Percentiles rank a stretch among this genome's conserved stretches.
These are phyloP conservation scores for Microascus cirrosus DNA, from an alignment of 2,329 filamentous ascomycete genomes.

Conservation along the genomic window DNA sequence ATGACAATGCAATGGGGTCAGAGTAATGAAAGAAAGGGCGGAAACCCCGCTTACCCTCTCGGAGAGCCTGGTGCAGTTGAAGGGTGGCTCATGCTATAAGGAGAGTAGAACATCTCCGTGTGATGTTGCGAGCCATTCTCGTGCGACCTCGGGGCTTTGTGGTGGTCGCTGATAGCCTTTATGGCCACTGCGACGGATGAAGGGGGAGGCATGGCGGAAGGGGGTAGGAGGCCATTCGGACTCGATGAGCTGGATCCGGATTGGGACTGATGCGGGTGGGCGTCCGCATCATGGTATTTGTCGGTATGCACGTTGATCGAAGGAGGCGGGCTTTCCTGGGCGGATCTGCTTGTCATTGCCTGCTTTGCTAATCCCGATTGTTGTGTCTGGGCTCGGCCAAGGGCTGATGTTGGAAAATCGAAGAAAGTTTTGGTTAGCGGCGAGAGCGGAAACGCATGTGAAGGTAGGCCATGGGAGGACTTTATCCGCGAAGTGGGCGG, in stretches of 20 bases:
- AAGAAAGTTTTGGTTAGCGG: neutral
- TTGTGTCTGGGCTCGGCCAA: slow-evolving; percentile 13
- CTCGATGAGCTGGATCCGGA: neutral
- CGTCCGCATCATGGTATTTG: slow-evolving; percentile 2
- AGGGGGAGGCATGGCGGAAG: neutral
- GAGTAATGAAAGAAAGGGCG: slow-evolving; percentile 4
- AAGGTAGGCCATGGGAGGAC: neutral
- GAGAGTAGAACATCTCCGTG: neutral
- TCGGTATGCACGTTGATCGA: neutral
- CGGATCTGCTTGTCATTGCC: slow-evolving; percentile 9
- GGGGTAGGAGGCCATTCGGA: neutral
- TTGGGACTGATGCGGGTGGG: neutral
- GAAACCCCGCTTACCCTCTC: slow-evolving; percentile 35
- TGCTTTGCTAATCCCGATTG: slow-evolving; percentile 13
- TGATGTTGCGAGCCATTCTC: neutral
- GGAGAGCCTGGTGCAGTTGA: slow-evolving; percentile 49
- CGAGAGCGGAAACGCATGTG: neutral
- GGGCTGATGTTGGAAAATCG: slow-evolving; percentile 6
- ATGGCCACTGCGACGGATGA: neutral
- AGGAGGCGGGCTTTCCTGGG: neutral
- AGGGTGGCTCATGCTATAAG: slow-evolving; percentile 32
- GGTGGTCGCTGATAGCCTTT: neutral
- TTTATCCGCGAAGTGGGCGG: neutral
- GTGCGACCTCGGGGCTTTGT: neutral
- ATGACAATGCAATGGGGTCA: neutral